Conservation (phyloP, 352 stramenopile genomes). For the Phytophthora rubi region DNA sequence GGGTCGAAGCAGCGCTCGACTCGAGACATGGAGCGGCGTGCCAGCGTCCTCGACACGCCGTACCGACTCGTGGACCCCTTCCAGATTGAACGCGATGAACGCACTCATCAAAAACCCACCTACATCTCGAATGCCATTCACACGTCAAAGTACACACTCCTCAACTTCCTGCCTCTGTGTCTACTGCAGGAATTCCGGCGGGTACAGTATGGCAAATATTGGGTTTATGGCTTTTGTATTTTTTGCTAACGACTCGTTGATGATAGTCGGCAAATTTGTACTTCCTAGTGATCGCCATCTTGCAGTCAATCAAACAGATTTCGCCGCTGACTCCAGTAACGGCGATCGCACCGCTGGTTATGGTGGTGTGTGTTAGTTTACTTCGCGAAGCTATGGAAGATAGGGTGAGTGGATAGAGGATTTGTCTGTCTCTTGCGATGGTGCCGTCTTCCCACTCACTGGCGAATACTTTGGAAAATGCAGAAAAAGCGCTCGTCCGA, state of each 20-base stretch:
- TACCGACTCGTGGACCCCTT: conserved; percentile 76
- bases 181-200: conserved; percentile 87
- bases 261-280: conserved; percentile 94
- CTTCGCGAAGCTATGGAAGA: conserved; percentile 85
- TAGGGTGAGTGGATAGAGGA: conserved; percentile 40
- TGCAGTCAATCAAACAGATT: conserved; percentile 91
- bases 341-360: conserved; percentile 80
- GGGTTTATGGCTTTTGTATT: neutral
- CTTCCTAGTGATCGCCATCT: conserved; percentile 92
- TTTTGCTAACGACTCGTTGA: conserved; percentile 45
- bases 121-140: conserved; percentile 84
- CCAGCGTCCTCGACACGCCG: conserved; percentile 22
- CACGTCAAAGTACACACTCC: conserved; percentile 92
- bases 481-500: conserved; percentile 66
- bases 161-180: conserved; percentile 77
- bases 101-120: conserved; percentile 54
- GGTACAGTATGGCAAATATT: conserved; percentile 27
- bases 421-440: conserved; percentile 4
- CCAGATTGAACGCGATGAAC: conserved; percentile 58
- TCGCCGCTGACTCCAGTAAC: conserved; percentile 76
- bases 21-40: conserved; percentile 33
- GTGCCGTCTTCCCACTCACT: conserved; percentile 24
- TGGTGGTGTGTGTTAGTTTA: conserved; percentile 82
- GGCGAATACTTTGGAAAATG: neutral
- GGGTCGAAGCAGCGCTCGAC: conserved; percentile 4